Conservation (phyloP, 2,329 filamentous ascomycete species). For the Fusarium neocosmosporiellum region DNA sequence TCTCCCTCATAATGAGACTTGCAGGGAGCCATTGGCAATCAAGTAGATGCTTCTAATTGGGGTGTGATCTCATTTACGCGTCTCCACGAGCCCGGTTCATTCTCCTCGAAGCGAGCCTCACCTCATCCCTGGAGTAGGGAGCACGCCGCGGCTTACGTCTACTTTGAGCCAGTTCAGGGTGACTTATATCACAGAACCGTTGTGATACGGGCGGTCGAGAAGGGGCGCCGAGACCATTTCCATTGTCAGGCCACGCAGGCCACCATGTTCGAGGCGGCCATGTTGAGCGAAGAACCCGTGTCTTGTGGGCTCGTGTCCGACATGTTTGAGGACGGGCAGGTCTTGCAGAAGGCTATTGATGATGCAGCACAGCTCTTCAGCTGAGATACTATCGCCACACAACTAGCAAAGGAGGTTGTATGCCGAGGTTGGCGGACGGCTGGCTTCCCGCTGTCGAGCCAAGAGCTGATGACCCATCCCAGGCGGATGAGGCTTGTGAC, state of each 20-base stretch:
- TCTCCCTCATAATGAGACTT: constrained; percentile 52
- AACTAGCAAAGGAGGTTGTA: constrained; percentile 46
- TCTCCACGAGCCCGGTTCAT: constrained; percentile 48
- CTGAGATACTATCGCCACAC: constrained; percentile 31
- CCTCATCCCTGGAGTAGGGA: constrained; percentile 52
- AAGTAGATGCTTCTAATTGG: not conserved
- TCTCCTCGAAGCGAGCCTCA: constrained; percentile 51
- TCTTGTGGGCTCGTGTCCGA: constrained; percentile 31
- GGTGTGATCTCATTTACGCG: constrained; percentile 52
- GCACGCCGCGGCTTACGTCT: constrained; percentile 50
- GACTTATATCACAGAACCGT: constrained; percentile 18
- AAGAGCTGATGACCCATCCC: constrained; percentile 9
- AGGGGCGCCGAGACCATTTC: constrained; percentile 7
- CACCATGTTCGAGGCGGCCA: constrained; percentile 43
- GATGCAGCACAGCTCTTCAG: constrained; percentile 26
- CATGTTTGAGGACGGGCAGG: constrained; percentile 33
- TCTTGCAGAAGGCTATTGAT: constrained; percentile 42
- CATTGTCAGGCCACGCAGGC: constrained; percentile 44
- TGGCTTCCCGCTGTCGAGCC: not conserved
- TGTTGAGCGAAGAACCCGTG: constrained; percentile 35
- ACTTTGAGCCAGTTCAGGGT: constrained; percentile 51
- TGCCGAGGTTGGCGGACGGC: constrained; percentile 38
- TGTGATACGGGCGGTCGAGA: not conserved
- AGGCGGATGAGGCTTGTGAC: constrained; percentile 40
- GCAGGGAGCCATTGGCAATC: not conserved